Evolutionary conservation across 345 rosid genomes (phyloP).

Genomic region (Camelina sativa): DNA sequence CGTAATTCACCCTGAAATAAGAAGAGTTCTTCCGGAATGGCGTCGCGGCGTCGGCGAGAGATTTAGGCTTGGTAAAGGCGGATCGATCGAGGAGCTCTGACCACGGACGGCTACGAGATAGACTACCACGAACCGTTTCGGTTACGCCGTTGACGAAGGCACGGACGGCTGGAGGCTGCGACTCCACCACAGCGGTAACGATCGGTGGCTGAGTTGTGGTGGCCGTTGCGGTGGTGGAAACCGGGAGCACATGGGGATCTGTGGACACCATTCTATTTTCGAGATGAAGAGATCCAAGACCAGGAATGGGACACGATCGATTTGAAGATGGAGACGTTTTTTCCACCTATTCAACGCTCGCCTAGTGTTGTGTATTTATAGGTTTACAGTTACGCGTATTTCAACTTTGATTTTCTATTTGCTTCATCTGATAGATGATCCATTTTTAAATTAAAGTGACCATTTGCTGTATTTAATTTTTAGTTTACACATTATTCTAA

Average conservation of each 20-base stretch:
- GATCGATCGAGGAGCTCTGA: conserved; percentile 47
- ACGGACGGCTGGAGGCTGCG: conserved; percentile 21
- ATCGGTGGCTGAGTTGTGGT: conserved; percentile 24
- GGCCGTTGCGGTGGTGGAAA: conserved; percentile 32
- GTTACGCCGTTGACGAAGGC: conserved; percentile 22
- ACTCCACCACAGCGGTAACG: conserved; percentile 22
- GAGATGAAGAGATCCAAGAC: background rate
- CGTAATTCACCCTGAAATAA: conserved; percentile 54
- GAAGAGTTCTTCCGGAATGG: conserved; percentile 49
- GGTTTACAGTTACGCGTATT: conserved; percentile 16
- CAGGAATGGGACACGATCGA: background rate
- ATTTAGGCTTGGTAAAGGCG: conserved; percentile 51
- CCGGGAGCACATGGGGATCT: conserved; percentile 35
- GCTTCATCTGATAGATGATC: background rate
- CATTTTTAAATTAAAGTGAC: background rate
- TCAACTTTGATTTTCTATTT: conserved; percentile 5
- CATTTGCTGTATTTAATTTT: background rate
- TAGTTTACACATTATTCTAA: background rate
- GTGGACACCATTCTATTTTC: conserved; percentile 43
- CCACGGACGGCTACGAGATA: conserved; percentile 44
- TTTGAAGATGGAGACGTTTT: background rate
- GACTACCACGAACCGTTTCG: conserved; percentile 18
- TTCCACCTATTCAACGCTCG: background rate
- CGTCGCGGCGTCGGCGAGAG: conserved; percentile 44
- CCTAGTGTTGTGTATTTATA: conserved; percentile 16